Evolutionary conservation across 257 asterid species (phyloP), one percentile per base, ranked within the genome.

Genomic region (Primulina huaijiensis): DNA sequence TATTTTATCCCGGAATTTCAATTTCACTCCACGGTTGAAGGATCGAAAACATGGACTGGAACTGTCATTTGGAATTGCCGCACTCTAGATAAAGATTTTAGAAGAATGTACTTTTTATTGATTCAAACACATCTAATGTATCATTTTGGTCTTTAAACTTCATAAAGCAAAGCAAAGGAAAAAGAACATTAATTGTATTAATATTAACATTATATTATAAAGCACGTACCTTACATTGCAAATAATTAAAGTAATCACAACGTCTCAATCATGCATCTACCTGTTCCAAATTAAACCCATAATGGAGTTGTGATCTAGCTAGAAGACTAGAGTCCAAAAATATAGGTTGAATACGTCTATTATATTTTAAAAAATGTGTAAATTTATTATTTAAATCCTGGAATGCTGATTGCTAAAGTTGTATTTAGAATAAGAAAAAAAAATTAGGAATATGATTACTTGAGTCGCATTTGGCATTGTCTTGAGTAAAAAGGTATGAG

Each of bases 241-340:
- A 71, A 40, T 75, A 20, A 79, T 62, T 79, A 76, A 72, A 79
- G 74, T 74, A 73, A 46, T 70, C 57, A 55, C 67, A 76, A 76
- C 83, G 71, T 81, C 82, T 75, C 74, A 76, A 81, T 81, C 79
- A 83, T 80, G 72, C 85, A 78, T 81, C 75, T 70, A 65, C 66
- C 37, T 40, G 16, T 68, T 74, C 77, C 78, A 71, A 64, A 37
- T 43, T 74, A 60, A 75, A 65, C 59, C 71, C 80, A 77, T 82
- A 27, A 80, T 74, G 61, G 74, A 76, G 38, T 72, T 79, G 80
- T 73, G 75, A 85, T 85, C 86, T 83, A 79, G 85, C 65, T 83
- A 77, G 83, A 63, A 1, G n/a, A 12, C n/a, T 43, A 12, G 53
- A 43, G 53, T 43, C n/a, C 53, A 43, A 43, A 43, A 38, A 38